Evolutionary conservation across 768 basidiomycete species (phyloP), one percentile per base, ranked within the genome.

Genomic region (Hydnum rufescens): DNA sequence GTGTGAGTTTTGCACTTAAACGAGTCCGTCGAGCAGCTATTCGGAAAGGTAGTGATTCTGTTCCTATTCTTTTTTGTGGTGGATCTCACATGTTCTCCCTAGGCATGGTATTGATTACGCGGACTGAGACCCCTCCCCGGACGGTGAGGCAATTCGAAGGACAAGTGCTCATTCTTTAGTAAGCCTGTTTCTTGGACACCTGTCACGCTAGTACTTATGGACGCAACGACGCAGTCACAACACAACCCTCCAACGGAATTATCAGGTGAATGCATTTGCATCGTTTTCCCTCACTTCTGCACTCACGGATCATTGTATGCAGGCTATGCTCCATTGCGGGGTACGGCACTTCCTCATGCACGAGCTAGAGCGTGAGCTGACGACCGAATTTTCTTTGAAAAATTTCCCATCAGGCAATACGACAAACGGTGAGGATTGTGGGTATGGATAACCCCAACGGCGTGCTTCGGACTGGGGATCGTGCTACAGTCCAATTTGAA

Each of bases 271-370:
- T n/a, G n/a, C n/a, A n/a, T n/a, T n/a, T n/a, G 2, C 16, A 3
- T 19, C 43, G 39, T 28, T 51, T 29, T n/a, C n/a, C n/a, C n/a
- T n/a, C n/a, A n/a, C n/a, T n/a, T n/a, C n/a, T n/a, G n/a, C n/a
- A n/a, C n/a, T n/a, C n/a, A n/a, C n/a, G n/a, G n/a, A n/a, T n/a
- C n/a, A n/a, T n/a, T n/a, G n/a, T n/a, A n/a, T n/a, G 42, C n/a
- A 83, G 76, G 86, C 86, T 0, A 92, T 93, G 88, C 70, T 93
- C 60, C 89, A 93, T 62, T 92, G 88, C 60, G 89, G 89, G 25
- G 80, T 82, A 63, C n/a, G n/a, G n/a, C n/a, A n/a, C n/a, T n/a
- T n/a, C n/a, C n/a, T n/a, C n/a, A n/a, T n/a, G n/a, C n/a, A n/a
- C n/a, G n/a, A n/a, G n/a, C n/a, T n/a, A n/a, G n/a, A 59, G 75